Percentiles rank a stretch among this genome's conserved stretches.
phyloP scores from a whole-genome alignment of 352 stramenopile species.

The Globisporangium camurandrum region DNA sequence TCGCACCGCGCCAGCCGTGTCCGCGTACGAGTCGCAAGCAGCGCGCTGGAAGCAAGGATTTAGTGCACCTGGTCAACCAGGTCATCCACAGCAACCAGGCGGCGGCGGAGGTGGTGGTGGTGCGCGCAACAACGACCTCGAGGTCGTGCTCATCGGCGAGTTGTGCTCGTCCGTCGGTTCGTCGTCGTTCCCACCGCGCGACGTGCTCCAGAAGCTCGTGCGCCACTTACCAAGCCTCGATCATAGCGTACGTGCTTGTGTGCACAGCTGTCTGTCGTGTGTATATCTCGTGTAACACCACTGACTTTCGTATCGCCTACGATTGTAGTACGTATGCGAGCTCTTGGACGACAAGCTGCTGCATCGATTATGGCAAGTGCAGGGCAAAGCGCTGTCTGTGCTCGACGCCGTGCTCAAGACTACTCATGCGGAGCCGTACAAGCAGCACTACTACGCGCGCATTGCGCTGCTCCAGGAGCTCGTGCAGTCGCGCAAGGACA shows the following conservation, averaged over 20 bases:
- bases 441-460: conserved; percentile 51
- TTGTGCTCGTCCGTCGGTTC: conserved; percentile 75
- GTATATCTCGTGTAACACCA: background rate
- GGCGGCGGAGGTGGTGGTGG: conserved; percentile 3
- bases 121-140: conserved; percentile 40
- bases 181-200: conserved; percentile 70
- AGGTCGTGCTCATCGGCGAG: conserved; percentile 64
- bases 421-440: conserved; percentile 47
- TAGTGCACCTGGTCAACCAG: conserved; percentile 2
- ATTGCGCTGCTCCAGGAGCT: conserved; percentile 48
- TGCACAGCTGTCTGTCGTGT: background rate
- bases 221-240: conserved; percentile 68
- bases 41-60: conserved; percentile 75
- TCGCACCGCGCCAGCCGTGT: conserved; percentile 22
- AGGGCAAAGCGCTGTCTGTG: conserved; percentile 74
- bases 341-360: conserved; percentile 84
- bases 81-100: background rate
- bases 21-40: conserved; percentile 67
- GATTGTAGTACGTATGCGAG: conserved; percentile 65
- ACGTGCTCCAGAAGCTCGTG: conserved; percentile 72
- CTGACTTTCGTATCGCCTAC: background rate
- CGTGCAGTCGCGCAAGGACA: conserved; percentile 58
- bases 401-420: conserved; percentile 63
- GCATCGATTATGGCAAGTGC: conserved; percentile 71
- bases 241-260: conserved; percentile 32